A percentile compares a stretch with the other conserved stretches of the same genome.
phyloP scores from a whole-genome alignment of 305 asterid species.

The Vinca major region DNA sequence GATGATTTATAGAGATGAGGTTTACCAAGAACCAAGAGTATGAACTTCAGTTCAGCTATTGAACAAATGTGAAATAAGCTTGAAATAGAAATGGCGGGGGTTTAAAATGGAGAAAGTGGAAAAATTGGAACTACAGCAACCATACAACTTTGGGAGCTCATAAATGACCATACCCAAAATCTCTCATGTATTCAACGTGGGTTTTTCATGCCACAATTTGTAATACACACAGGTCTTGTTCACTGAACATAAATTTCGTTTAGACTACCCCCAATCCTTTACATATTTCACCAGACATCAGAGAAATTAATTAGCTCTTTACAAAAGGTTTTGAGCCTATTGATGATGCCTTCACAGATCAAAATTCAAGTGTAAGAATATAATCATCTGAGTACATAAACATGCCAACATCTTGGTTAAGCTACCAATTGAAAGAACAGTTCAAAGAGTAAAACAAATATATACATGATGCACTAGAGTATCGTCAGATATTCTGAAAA shows the following conservation, averaged over 20 bases:
- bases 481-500: slow-evolving; percentile 6
- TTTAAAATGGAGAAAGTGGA: neutral
- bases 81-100: neutral
- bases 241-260: neutral
- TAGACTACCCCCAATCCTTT: neutral
- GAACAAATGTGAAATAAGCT: neutral
- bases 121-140: neutral
- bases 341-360: neutral
- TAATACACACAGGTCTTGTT: neutral
- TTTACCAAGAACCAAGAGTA: neutral
- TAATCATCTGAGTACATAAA: neutral
- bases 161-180: neutral
- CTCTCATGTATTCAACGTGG: neutral
- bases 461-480: slow-evolving; percentile 10
- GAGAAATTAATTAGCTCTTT: neutral
- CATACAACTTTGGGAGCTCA: neutral
- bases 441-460: neutral
- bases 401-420: neutral
- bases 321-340: neutral
- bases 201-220: neutral
- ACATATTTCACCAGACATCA: neutral
- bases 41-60: neutral
- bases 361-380: neutral
- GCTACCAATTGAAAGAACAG: neutral
- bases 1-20: neutral